Conservation (phyloP, 495 filamentous ascomycete species). For the Aspergillus haitiensis region DNA sequence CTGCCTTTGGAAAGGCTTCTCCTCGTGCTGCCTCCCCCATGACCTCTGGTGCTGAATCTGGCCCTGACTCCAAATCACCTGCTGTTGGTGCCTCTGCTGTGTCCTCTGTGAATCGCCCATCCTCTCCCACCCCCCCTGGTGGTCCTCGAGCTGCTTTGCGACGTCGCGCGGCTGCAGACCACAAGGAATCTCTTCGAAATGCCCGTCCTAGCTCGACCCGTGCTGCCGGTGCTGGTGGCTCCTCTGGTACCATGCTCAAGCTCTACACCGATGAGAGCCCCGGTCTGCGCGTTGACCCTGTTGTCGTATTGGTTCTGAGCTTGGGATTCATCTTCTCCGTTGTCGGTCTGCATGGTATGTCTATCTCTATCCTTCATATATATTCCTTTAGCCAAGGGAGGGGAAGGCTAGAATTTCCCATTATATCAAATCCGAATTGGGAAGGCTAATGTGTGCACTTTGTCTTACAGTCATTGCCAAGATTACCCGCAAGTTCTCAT, state of each 20-base stretch:
- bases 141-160: slow-evolving; percentile 93
- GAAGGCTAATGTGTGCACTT: slow-evolving; percentile 25
- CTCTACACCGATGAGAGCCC: slow-evolving; percentile 99
- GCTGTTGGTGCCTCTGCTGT: slow-evolving; percentile 65
- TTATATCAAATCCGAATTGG: too few relatives aligned
- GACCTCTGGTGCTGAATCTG: slow-evolving; percentile 52
- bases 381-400: neutral
- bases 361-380: neutral
- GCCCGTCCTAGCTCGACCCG: slow-evolving; percentile 84
- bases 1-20: slow-evolving; percentile 36
- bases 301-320: slow-evolving; percentile 90
- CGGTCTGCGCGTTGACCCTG: slow-evolving; percentile 93
- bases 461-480: slow-evolving; percentile 82
- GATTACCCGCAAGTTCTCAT: slow-evolving; percentile 86
- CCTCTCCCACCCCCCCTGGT: slow-evolving; percentile 87
- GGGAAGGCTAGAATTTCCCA: too few relatives aligned
- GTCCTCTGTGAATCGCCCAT: slow-evolving; percentile 68
- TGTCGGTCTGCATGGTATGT: slow-evolving; percentile 92
- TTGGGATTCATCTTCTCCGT: slow-evolving; percentile 98
- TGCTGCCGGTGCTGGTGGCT: slow-evolving; percentile 91
- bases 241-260: slow-evolving; percentile 96
- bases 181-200: slow-evolving; percentile 93
- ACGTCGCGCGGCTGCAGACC: slow-evolving; percentile 88
- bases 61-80: slow-evolving; percentile 54
- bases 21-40: slow-evolving; percentile 50